These are phyloP conservation scores for Citrus unshiu DNA, from an alignment of 345 rosid species.

Conservation along the genomic window DNA sequence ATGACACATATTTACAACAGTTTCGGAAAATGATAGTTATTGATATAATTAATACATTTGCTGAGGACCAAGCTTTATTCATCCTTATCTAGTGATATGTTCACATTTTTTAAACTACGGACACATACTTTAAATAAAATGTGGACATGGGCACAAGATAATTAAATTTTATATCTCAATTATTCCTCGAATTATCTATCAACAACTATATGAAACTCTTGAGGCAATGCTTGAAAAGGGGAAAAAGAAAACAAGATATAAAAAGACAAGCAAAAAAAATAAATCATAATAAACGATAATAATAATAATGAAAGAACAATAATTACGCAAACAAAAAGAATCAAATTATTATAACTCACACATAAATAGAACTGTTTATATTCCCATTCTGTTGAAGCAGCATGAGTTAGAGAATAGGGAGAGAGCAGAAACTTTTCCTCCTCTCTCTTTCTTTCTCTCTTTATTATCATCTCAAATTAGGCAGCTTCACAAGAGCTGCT, in stretches of 20 bases:
- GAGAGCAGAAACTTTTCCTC: not conserved
- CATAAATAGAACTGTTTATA: not conserved
- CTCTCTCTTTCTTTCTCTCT: not conserved
- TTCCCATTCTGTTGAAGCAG: not conserved
- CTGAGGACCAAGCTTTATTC: not conserved
- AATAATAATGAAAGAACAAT: not conserved
- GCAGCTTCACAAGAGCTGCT: not conserved
- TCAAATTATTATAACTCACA: not conserved
- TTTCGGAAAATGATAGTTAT: too few relatives aligned
- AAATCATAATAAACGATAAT: too few relatives aligned
- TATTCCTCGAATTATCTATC: not conserved
- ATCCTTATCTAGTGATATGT: not conserved
- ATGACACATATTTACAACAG: too few relatives aligned
- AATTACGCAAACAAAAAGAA: not conserved
- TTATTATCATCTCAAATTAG: not conserved
- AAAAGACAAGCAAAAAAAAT: not conserved
- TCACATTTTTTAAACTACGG: too few relatives aligned
- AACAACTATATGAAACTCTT: not conserved
- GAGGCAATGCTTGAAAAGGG: not conserved
- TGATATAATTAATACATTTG: not conserved
- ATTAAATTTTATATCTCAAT: not conserved
- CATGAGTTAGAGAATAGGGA: constrained; percentile 4
- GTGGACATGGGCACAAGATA: not conserved
- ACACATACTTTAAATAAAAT: not conserved
- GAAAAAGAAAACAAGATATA: too few relatives aligned